phyloP scores from a whole-genome alignment of 495 filamentous ascomycete genomes.

The Talaromyces borbonicus region DNA sequence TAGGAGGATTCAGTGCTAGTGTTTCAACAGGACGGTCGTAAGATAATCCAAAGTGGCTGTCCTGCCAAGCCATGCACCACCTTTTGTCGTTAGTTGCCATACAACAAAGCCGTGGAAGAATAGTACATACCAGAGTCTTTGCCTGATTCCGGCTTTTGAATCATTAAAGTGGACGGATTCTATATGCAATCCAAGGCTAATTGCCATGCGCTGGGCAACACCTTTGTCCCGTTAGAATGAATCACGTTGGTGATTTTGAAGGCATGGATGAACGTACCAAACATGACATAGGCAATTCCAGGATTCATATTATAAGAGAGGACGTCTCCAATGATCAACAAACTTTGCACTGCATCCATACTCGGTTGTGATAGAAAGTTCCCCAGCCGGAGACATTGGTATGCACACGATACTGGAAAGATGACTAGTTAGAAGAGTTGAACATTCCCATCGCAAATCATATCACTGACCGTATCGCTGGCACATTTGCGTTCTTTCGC shows the following conservation, averaged over 20 bases:
- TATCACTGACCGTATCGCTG: constrained; percentile 43
- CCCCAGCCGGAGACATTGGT: constrained; percentile 52
- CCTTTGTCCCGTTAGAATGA: constrained; percentile 20
- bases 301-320: constrained; percentile 57
- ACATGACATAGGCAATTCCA: constrained; percentile 48
- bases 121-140: constrained; percentile 32
- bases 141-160: constrained; percentile 27
- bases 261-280: constrained; percentile 24
- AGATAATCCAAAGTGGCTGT: constrained; percentile 49
- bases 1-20: constrained; percentile 37
- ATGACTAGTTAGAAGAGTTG: not conserved
- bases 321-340: constrained; percentile 50
- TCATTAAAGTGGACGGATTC: constrained; percentile 39
- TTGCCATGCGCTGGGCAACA: constrained; percentile 48
- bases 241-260: not conserved
- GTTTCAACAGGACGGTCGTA: constrained; percentile 49
- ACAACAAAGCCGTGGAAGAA: not conserved
- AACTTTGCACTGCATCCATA: constrained; percentile 47
- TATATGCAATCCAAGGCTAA: constrained; percentile 47
- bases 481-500: constrained; percentile 47
- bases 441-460: not conserved
- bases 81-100: constrained; percentile 10
- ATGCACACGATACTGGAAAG: constrained; percentile 46
- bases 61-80: constrained; percentile 56
- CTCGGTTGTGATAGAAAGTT: constrained; percentile 52